A percentile compares a stretch with the other conserved stretches of the same genome.
phyloP scores from a whole-genome alignment of 352 stramenopile species.

The Phytopythium oedochilum region DNA sequence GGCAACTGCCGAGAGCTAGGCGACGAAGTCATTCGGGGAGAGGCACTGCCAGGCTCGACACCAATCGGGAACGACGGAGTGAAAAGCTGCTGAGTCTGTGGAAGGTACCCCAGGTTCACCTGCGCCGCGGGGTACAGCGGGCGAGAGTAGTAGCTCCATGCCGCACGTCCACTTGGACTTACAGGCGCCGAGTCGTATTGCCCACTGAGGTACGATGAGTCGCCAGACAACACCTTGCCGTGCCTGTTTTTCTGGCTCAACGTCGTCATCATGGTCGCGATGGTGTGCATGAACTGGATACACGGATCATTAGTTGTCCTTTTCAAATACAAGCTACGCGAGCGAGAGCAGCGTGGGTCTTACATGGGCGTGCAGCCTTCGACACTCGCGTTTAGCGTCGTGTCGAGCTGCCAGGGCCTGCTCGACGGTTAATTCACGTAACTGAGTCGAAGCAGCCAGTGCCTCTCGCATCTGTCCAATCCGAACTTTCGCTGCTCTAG shows the following conservation, averaged over 20 bases:
- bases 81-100: conserved; percentile 49
- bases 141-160: conserved; percentile 12
- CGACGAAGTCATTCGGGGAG: not conserved
- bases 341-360: not conserved
- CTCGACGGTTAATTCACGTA: conserved; percentile 25
- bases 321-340: not conserved
- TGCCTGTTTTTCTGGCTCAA: conserved; percentile 31
- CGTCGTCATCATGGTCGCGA: conserved; percentile 44
- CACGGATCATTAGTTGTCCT: not conserved
- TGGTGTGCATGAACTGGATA: conserved; percentile 43
- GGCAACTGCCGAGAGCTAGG: not conserved
- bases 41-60: conserved; percentile 1
- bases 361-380: conserved; percentile 40
- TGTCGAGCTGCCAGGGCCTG: conserved; percentile 18
- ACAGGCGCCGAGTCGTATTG: conserved; percentile 5
- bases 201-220: not conserved
- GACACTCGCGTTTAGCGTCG: conserved; percentile 13
- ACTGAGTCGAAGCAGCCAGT: conserved; percentile 46
- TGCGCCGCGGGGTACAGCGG: conserved; percentile 35
- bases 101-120: conserved; percentile 49
- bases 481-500: not conserved
- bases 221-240: not conserved
- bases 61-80: conserved; percentile 26
- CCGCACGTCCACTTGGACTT: conserved; percentile 21
- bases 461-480: conserved; percentile 12